A percentile compares a stretch with the other conserved stretches of the same genome.
phyloP scores from a whole-genome alignment of 1,284 basidiomycete species.

The Clitocybe nebularis region DNA sequence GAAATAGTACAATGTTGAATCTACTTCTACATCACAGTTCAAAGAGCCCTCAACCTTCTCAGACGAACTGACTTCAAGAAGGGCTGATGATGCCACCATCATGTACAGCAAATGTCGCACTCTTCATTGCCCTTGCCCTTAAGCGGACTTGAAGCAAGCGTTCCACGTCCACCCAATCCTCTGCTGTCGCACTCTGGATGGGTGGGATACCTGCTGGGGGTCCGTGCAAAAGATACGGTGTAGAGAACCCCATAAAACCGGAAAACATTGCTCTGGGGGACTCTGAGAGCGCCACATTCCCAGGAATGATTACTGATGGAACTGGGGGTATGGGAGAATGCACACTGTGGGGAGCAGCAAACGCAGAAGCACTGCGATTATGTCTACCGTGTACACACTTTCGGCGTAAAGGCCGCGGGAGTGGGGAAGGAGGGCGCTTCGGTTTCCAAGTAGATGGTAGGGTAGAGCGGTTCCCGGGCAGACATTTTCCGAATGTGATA shows the following conservation, averaged over 20 bases:
- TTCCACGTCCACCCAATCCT: neutral
- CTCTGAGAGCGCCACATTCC: neutral
- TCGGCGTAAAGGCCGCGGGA: conserved; percentile 10
- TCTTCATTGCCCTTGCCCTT: conserved; percentile 19
- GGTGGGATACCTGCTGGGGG: neutral
- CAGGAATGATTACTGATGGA: neutral
- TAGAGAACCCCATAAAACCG: conserved; percentile 5
- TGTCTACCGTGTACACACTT: conserved; percentile 5
- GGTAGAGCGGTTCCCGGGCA: conserved; percentile 3
- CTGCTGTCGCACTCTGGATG: neutral
- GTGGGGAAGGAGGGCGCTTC: conserved; percentile 16
- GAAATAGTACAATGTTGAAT: too few relatives aligned
- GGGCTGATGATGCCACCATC: conserved; percentile 17
- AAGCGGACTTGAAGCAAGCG: conserved; percentile 10
- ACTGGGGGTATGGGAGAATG: conserved; percentile 3
- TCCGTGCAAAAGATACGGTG: neutral
- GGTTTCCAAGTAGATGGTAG: conserved; percentile 16
- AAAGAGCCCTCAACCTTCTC: too few relatives aligned
- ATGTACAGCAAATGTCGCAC: conserved; percentile 16
- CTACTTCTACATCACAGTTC: too few relatives aligned
- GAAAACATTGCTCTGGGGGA: neutral
- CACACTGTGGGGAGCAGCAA: conserved; percentile 5
- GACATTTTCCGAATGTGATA: neutral
- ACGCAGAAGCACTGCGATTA: conserved; percentile 8
- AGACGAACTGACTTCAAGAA: too few relatives aligned